Evolutionary conservation across 257 asterid genomes (phyloP), one percentile per base, ranked within the genome.

Genomic region (Buddleja alternifolia): DNA sequence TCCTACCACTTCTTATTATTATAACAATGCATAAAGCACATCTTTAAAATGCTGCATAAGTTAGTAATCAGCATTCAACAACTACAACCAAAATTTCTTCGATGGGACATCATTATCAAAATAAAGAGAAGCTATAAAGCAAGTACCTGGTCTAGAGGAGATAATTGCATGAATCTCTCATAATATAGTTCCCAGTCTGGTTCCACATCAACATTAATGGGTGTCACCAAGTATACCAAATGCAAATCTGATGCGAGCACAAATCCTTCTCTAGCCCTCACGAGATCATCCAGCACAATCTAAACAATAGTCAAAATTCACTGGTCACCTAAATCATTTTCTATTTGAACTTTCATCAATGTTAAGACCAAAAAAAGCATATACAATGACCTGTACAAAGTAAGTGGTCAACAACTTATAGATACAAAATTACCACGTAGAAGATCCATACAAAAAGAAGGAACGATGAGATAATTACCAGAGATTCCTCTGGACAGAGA

Each of bases 241-340:
- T 93, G 99, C 82, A 93, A 81, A 77, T 93, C 99, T 76, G 99
- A 93, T 60, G 99, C 97, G 17, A 93, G 88, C 60, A 93, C 97
- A 79, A 93, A 93, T n/a, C 97, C 99, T 82, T 93, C 95, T 77
- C 99, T 87, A 55, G 99, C 99, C 83, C 99, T 85, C 52, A 81
- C 39, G 77, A 93, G 88, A 87, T 93, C 97, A 72, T 90, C 97
- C 80, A 93, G 85, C 83, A 93, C 99, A 80, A 93, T 77, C 99
- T 93, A 78, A 65, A 84, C 29, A 75, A 37, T 4, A 58, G 42
- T 52, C 60, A 70, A 75, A 77, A 60, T 54, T 73, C 67, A 62
- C 15, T 46, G 14, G 47, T 66, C 57, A 59, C 17, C 37, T 58
- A 69, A 59, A 70, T 37, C 54, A 58, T 70, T 23, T 61, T 45